Percentiles rank a stretch among this genome's conserved stretches.
Evolutionary conservation across 2,329 filamentous ascomycete genomes (phyloP).

Genomic region (Grosmannia serpens): DNA sequence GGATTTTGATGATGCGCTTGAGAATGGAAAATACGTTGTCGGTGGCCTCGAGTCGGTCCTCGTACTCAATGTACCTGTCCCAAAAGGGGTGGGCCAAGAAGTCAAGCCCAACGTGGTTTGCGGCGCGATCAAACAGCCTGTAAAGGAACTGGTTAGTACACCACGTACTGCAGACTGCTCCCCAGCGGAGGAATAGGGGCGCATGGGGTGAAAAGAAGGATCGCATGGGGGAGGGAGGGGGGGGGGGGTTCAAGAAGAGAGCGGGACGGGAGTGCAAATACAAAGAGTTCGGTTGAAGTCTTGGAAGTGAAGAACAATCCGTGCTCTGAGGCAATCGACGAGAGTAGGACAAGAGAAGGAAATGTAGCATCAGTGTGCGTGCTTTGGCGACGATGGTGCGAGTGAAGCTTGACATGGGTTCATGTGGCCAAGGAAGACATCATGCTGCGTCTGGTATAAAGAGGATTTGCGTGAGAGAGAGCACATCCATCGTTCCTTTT

Average conservation of each 20-base stretch:
- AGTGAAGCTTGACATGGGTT: not conserved
- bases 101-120: conserved; percentile 75
- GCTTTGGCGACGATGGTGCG: not conserved
- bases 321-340: not conserved
- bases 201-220: conserved; percentile 9
- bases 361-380: not conserved
- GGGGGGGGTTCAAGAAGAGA: conserved; percentile 5
- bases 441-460: not conserved
- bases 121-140: conserved; percentile 88
- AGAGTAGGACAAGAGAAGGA: conserved; percentile 3
- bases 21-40: conserved; percentile 81
- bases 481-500: conserved; percentile 37
- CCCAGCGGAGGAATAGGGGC: conserved; percentile 3
- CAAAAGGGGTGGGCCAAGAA: conserved; percentile 94
- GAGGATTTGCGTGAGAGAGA: conserved; percentile 46
- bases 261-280: conserved; percentile 47
- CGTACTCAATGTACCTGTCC: conserved; percentile 98
- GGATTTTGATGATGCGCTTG: conserved; percentile 72
- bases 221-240: conserved; percentile 1
- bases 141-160: conserved; percentile 14
- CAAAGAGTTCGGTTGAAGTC: conserved; percentile 27
- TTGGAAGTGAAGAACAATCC: conserved; percentile 1
- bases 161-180: conserved; percentile 2
- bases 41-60: conserved; percentile 75
- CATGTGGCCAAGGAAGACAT: not conserved